Percentiles rank a stretch among this genome's conserved stretches.
phyloP scores from a whole-genome alignment of 495 filamentous ascomycete genomes.

The Cladorrhinum samala region DNA sequence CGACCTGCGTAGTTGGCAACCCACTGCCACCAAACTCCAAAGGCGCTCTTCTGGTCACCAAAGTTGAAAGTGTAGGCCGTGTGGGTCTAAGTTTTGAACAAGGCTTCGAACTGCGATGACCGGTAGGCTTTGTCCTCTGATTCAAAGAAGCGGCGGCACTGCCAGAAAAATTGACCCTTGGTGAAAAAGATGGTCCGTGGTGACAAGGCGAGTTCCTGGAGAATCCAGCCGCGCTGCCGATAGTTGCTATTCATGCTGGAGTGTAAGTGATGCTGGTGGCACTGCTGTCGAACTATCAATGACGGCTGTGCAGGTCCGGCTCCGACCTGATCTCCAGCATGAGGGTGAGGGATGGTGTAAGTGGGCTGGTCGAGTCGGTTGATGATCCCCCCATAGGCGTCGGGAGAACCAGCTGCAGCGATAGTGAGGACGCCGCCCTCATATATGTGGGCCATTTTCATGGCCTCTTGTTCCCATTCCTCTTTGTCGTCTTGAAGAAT shows the following conservation, averaged over 20 bases:
- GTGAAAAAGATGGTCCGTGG: neutral
- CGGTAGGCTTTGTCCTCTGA: neutral
- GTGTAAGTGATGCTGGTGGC: neutral
- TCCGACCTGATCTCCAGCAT: neutral
- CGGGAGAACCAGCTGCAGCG: neutral
- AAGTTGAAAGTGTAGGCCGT: neutral
- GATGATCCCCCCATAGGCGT: neutral
- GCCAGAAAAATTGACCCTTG: neutral
- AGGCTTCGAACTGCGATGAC: neutral
- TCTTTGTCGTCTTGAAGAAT: slow-evolving; percentile 3
- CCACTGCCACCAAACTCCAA: neutral
- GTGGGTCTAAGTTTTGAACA: neutral
- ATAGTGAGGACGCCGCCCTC: neutral
- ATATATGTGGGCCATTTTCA: neutral
- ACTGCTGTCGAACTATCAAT: neutral
- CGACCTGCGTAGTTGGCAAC: neutral
- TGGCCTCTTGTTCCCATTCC: neutral
- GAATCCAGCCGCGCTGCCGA: neutral
- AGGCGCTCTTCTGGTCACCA: neutral
- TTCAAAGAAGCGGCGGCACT: neutral
- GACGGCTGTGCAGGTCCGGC: no score
- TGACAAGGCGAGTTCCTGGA: neutral
- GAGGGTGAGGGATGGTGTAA: neutral
- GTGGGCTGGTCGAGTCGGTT: neutral
- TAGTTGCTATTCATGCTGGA: neutral